Base-by-base conservation (phyloP, 192 early-diverging fungal species). In the Podila epicladia region DNA sequence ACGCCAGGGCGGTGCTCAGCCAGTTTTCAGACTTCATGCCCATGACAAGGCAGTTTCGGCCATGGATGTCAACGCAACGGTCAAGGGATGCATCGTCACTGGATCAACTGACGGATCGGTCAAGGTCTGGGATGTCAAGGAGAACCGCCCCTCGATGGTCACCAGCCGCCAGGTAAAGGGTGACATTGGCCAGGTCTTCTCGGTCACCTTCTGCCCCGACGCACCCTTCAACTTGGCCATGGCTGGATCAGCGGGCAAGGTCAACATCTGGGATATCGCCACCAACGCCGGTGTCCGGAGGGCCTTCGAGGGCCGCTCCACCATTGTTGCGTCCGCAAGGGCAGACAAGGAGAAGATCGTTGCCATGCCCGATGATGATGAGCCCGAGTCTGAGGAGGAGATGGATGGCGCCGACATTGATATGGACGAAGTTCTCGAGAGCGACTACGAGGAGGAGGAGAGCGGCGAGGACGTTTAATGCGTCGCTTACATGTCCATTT, bases 241-340 rank as follows among this genome's bases (percentile, higher is more conserved):
- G 53, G 94, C 90, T 26, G 98, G 98, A 38, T 95, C 94, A 24
- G 89, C 88, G 11, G 98, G 97, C 66, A 96, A 97, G 70, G 85
- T 97, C 49, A 87, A 93, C 31, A 89, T 99, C 12, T 98, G 97
- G 97, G 95, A 99, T 75, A 85, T 98, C 74, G 91, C 93, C 24
- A 90, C 92, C 19, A 99, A 97, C 73, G 89, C 91, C n/a, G 90
- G 92, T 45, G 88, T 99, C 12, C 84, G 96, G 55, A 63, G 87
- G 22, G 87, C 90, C 4, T 95, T 95, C 60, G 77, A 82, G 62
- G 82, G 82, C 31, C 83, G 85, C 8, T 80, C 77, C 15, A 49
- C 55, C 20, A 80, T 80, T 61, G 77, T 80, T 9, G 77, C 77
- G 0, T 69, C 61, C 62, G 33, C 66, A 8, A 72, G 62, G 6